Percentiles rank a stretch among this genome's conserved stretches.
Evolutionary conservation across 306 rosid genomes (phyloP).

Genomic region (Quercus suber): DNA sequence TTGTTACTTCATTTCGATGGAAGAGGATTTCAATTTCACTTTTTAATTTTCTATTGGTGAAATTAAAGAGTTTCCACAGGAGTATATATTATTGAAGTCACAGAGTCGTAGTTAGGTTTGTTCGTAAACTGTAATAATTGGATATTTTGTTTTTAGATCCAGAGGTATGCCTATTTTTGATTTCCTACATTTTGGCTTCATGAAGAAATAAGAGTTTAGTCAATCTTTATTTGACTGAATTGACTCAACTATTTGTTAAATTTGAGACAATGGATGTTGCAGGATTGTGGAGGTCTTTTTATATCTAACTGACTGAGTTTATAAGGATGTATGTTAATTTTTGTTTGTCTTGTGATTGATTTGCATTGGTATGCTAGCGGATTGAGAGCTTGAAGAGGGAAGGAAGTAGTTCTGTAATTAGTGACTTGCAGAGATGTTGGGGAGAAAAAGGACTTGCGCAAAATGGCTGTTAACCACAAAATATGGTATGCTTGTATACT

Average conservation of each 20-base stretch:
- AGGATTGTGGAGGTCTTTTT: no score
- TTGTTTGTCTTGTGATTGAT: neutral
- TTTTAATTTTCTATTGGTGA: no score
- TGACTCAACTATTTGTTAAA: neutral
- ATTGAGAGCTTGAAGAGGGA: neutral
- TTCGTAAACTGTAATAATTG: no score
- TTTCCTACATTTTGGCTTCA: no score
- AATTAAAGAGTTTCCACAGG: no score
- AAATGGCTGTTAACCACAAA: neutral
- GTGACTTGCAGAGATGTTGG: neutral
- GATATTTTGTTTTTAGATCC: no score
- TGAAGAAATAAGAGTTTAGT: no score
- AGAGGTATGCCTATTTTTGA: no score
- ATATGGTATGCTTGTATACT: neutral
- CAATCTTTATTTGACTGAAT: neutral
- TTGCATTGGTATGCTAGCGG: neutral
- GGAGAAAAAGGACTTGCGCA: neutral
- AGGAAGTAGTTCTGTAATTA: neutral
- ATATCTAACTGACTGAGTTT: neutral
- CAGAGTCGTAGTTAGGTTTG: no score
- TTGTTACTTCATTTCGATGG: no score
- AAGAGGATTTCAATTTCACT: no score
- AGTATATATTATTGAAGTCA: no score
- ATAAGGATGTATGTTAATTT: neutral
- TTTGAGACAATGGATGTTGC: neutral